Evolutionary conservation across 176 grass and related monocot species (phyloP), one percentile per base, ranked within the genome.

Genomic region (Aegilops bicornis): DNA sequence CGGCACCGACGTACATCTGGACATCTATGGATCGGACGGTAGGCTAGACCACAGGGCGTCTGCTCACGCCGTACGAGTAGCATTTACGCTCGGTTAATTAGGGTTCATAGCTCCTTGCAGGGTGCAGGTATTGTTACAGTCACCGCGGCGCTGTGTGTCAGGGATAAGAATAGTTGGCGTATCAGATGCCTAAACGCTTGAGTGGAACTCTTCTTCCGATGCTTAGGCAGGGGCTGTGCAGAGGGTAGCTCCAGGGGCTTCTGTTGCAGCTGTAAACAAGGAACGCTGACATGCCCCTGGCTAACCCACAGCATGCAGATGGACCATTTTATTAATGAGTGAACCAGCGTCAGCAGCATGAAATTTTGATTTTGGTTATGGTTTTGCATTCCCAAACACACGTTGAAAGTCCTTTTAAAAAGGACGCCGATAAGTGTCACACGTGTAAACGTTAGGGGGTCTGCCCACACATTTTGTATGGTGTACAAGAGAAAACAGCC

Each of bases 31-130:
- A 8, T 8, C 36, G 36, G 54, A 1, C 43, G 32, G 36, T 83
- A 83, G 84, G 59, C 36, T 32, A 69, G 56, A 22, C 20, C 78
- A 32, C 71, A 74, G 7, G 23, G 43, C 19, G 71, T 20, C 37
- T 62, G 25, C 3, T 19, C 78, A 8, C 73, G 67, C 71, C 72
- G 43, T 76, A 78, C 64, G 24, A 59, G 56, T 36, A 35, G 73
- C 79, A 78, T 64, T 61, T 37, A 50, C 63, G 84, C n/a, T 50
- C 23, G 39, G 85, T 86, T 50, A 54, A 89, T 77, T 86, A 89
- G 62, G 71, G 63, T 22, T 52, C 69, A 82, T 77, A 54, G 50
- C 81, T 70, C 45, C 63, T 71, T 78, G 59, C 76, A 62, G 81
- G 29, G 16, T 65, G 82, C 76, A 65, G 66, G 75, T 43, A 32